These are phyloP conservation scores for Calocera viscosa DNA, from an alignment of 768 basidiomycete genomes.

Conservation along the genomic window DNA sequence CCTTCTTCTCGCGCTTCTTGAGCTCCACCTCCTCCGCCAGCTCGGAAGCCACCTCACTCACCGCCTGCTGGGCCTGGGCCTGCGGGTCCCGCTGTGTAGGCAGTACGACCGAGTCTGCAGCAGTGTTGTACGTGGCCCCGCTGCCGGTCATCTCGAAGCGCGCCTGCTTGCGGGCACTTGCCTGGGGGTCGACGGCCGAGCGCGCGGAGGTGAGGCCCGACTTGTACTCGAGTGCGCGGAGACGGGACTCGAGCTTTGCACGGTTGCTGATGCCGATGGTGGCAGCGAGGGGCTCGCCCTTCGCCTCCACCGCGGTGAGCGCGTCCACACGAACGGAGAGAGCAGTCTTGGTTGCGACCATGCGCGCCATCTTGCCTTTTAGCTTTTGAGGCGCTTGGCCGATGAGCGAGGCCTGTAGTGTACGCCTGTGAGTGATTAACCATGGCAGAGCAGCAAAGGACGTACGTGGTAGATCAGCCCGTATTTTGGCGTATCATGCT, in stretches of 20 bases:
- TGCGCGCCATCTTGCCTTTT: constrained; percentile 76
- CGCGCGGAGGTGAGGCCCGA: constrained; percentile 60
- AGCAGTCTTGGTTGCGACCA: constrained; percentile 98
- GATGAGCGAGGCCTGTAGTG: not conserved
- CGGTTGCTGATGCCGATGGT: constrained; percentile 88
- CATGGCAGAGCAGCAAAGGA: constrained; percentile 11
- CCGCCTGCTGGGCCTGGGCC: constrained; percentile 60
- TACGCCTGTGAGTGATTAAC: not conserved
- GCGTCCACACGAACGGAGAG: constrained; percentile 97
- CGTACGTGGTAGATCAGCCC: constrained; percentile 95
- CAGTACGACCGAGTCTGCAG: constrained; percentile 70
- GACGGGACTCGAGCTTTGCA: constrained; percentile 85
- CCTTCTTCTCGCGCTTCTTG: constrained; percentile 41
- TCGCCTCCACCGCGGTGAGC: constrained; percentile 80
- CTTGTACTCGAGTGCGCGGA: constrained; percentile 78
- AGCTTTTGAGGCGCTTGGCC: constrained; percentile 5
- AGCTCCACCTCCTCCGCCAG: constrained; percentile 73
- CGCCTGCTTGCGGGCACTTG: constrained; percentile 51
- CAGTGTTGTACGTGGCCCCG: constrained; percentile 65
- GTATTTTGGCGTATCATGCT: constrained; percentile 96
- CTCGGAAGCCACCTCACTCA: constrained; percentile 75
- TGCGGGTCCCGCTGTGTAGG: constrained; percentile 62
- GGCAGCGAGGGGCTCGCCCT: constrained; percentile 68
- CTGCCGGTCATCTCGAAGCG: constrained; percentile 73
- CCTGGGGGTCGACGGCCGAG: constrained; percentile 38